Evolutionary conservation across 2,329 filamentous ascomycete species (phyloP).

Genomic region (Hypoxylon sp.): DNA sequence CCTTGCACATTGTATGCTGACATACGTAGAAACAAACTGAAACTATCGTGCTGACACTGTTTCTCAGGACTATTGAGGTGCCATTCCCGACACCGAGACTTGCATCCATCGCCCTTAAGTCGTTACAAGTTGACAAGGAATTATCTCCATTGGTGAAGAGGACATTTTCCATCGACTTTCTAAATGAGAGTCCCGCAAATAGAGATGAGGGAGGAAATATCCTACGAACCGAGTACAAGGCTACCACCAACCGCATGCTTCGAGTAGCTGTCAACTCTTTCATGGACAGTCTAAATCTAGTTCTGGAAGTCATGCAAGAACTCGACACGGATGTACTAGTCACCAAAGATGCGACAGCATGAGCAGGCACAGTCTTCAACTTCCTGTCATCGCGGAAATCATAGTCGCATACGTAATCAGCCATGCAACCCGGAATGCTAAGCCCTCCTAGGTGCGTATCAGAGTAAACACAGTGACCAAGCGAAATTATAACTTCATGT

Average conservation of each 20-base stretch:
- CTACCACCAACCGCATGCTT: conserved; percentile 96
- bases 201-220: conserved; percentile 59
- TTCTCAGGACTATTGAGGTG: conserved; percentile 76
- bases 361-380: not conserved
- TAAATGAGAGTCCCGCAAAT: conserved; percentile 44
- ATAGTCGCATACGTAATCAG: not conserved
- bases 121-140: conserved; percentile 89
- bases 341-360: conserved; percentile 42
- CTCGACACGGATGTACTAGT: conserved; percentile 87
- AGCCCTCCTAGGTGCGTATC: conserved; percentile 32
- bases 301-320: conserved; percentile 91
- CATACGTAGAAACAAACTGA: conserved; percentile 18
- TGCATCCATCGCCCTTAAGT: conserved; percentile 80
- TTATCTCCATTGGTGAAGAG: conserved; percentile 87
- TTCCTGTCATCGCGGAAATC: not conserved
- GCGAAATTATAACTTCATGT: conserved; percentile 10
- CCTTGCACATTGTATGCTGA: conserved; percentile 74
- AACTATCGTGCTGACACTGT: conserved; percentile 42
- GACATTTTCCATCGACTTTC: conserved; percentile 71
- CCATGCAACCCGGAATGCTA: conserved; percentile 30
- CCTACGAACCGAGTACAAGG: conserved; percentile 82
- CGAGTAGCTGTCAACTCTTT: conserved; percentile 96
- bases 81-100: conserved; percentile 87
- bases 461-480: conserved; percentile 29
- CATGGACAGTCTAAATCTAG: conserved; percentile 88